These are phyloP conservation scores for Proliferodiscus dingleyae DNA, from an alignment of 2,329 filamentous ascomycete species.

Conservation along the genomic window DNA sequence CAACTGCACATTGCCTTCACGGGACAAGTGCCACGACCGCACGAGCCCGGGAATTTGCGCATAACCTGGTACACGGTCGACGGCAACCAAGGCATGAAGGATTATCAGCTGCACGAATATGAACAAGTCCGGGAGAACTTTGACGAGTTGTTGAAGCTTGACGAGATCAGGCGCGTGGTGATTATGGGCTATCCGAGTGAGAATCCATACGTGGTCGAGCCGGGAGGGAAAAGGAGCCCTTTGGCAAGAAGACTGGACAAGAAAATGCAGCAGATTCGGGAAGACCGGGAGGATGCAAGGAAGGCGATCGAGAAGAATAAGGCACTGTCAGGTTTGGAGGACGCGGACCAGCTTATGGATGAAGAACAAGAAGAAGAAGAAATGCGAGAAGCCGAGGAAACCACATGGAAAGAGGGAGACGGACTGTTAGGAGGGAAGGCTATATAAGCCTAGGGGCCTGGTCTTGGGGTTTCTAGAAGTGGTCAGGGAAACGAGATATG, in stretches of 20 bases:
- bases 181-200: constrained; percentile 25
- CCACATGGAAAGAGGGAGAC: too few species aligned
- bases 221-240: too few species aligned
- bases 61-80: constrained; percentile 25
- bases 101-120: constrained; percentile 25
- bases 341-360: too few species aligned
- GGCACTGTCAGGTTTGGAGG: too few species aligned
- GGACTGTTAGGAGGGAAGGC: too few species aligned
- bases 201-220: constrained; percentile 26
- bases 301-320: too few species aligned
- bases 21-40: constrained; percentile 22
- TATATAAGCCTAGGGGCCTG: too few species aligned
- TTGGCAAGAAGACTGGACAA: background rate
- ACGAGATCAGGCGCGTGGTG: constrained; percentile 21
- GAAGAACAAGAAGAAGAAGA: too few species aligned
- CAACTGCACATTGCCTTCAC: constrained; percentile 23
- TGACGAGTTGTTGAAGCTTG: constrained; percentile 18
- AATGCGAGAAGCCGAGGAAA: too few species aligned
- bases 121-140: constrained; percentile 21
- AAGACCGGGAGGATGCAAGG: background rate
- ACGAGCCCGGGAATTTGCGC: constrained; percentile 20
- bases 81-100: constrained; percentile 21
- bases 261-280: background rate
- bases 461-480: too few species aligned
- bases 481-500: too few species aligned